Percentiles rank a stretch among this genome's conserved stretches.
phyloP scores from a whole-genome alignment of 2,329 filamentous ascomycete species.

The Diaporthe sp. region DNA sequence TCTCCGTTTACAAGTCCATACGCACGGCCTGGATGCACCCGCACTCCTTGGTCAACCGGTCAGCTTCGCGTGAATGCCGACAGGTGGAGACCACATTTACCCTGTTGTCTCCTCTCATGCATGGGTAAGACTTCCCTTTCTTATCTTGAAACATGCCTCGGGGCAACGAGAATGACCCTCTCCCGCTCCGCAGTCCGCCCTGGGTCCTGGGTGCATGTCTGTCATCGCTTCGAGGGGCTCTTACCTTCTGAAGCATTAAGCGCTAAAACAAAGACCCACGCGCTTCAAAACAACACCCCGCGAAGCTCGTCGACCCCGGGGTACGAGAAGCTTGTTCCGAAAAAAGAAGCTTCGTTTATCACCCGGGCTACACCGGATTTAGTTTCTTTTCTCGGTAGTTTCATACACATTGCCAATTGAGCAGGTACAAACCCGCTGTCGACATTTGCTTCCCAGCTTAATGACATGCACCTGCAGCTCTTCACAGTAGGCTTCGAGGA shows the following conservation, averaged over 20 bases:
- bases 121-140: not conserved
- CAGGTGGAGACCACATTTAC: not conserved
- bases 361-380: not conserved
- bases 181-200: slow-evolving; percentile 6
- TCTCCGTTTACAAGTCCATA: not conserved
- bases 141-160: slow-evolving; percentile 24
- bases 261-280: slow-evolving; percentile 26
- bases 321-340: slow-evolving; percentile 30
- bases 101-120: not conserved
- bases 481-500: not conserved
- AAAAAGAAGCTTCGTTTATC: slow-evolving; percentile 17
- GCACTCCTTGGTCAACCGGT: not conserved
- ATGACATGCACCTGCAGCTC: not conserved
- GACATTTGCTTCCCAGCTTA: not conserved
- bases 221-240: not conserved
- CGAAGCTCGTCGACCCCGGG: slow-evolving; percentile 10
- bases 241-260: not conserved
- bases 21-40: not conserved
- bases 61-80: not conserved
- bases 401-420: slow-evolving; percentile 26
- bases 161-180: slow-evolving; percentile 4
- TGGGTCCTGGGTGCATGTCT: slow-evolving; percentile 4
- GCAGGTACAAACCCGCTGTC: not conserved
- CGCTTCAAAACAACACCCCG: slow-evolving; percentile 15
- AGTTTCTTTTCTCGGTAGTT: slow-evolving; percentile 12